A percentile compares a stretch with the other conserved stretches of the same genome.
These are phyloP conservation scores for Chiua sp. DNA, from an alignment of 1,284 basidiomycete genomes.

Conservation along the genomic window DNA sequence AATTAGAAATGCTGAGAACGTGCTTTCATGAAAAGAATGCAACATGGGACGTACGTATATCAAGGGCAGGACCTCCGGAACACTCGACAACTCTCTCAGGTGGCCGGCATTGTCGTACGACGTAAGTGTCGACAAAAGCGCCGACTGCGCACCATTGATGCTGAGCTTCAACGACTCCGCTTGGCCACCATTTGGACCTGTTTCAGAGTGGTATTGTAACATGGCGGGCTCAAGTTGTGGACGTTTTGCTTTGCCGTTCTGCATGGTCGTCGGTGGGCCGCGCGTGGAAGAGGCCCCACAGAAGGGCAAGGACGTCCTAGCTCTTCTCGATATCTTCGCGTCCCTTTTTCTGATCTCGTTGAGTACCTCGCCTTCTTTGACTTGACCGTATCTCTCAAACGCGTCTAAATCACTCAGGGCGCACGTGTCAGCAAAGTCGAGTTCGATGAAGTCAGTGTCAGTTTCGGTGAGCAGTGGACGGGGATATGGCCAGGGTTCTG, in stretches of 20 bases:
- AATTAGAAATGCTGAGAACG: slow-evolving; percentile 1
- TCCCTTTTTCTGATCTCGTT: slow-evolving; percentile 46
- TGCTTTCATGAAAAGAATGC: not conserved
- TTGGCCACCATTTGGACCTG: not conserved
- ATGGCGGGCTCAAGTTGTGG: slow-evolving; percentile 11
- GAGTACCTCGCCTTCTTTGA: slow-evolving; percentile 43
- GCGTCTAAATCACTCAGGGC: slow-evolving; percentile 65
- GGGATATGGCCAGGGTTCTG: slow-evolving; percentile 70
- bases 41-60: slow-evolving; percentile 61
- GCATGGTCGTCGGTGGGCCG: slow-evolving; percentile 10
- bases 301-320: slow-evolving; percentile 55
- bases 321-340: slow-evolving; percentile 62
- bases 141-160: slow-evolving; percentile 30
- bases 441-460: slow-evolving; percentile 64
- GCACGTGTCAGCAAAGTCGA: slow-evolving; percentile 72
- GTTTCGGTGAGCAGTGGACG: slow-evolving; percentile 46
- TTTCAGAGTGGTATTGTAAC: slow-evolving; percentile 11
- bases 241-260: slow-evolving; percentile 31
- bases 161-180: slow-evolving; percentile 21
- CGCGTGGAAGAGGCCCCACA: slow-evolving; percentile 21
- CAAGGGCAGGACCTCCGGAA: slow-evolving; percentile 67
- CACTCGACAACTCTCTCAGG: slow-evolving; percentile 45
- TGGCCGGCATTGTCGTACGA: slow-evolving; percentile 21
- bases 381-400: slow-evolving; percentile 42
- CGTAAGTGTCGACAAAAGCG: slow-evolving; percentile 36